Percentiles rank a stretch among this genome's conserved stretches.
These are phyloP conservation scores for Westerdykella aurantiaca DNA, from an alignment of 2,329 filamentous ascomycete species.

Conservation along the genomic window DNA sequence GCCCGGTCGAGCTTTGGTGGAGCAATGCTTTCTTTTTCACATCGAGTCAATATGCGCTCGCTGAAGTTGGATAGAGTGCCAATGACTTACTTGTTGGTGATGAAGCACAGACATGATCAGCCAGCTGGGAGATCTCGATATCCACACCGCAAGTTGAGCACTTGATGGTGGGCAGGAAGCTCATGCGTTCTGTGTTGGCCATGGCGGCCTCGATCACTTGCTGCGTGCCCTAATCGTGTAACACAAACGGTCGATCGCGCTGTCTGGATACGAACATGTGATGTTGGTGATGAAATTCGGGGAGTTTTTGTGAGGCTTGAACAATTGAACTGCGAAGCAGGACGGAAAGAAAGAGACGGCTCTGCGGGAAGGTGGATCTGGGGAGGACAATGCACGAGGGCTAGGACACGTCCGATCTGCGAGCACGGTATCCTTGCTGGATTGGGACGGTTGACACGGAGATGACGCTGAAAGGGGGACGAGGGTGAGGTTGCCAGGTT, in stretches of 20 bases:
- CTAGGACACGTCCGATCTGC: slow-evolving; percentile 25
- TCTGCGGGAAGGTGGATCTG: slow-evolving; percentile 8
- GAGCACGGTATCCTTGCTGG: slow-evolving; percentile 21
- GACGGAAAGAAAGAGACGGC: slow-evolving; percentile 10
- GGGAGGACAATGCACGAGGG: slow-evolving; percentile 7
- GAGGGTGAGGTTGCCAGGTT: slow-evolving; percentile 1
- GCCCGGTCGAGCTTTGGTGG: slow-evolving; percentile 30
- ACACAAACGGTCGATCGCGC: slow-evolving; percentile 6
- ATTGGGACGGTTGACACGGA: slow-evolving; percentile 27
- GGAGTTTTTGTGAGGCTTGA: background rate
- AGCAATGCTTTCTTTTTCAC: slow-evolving; percentile 1
- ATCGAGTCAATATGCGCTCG: slow-evolving; percentile 3
- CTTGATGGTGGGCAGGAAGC: slow-evolving; percentile 36
- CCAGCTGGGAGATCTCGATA: slow-evolving; percentile 80
- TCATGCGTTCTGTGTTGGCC: slow-evolving; percentile 25
- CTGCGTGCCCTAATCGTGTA: background rate
- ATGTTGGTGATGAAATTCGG: slow-evolving; percentile 1
- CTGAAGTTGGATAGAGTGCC: slow-evolving; percentile 9
- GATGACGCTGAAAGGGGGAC: slow-evolving; percentile 29
- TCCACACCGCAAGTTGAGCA: slow-evolving; percentile 45
- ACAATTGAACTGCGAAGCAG: no score
- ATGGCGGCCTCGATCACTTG: slow-evolving; percentile 8
- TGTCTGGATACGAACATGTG: background rate
- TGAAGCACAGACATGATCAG: slow-evolving; percentile 68
- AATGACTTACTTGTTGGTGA: slow-evolving; percentile 41